These are phyloP conservation scores for Mucor sp. DNA, from an alignment of 371 early-diverging fungal genomes.

Conservation along the genomic window DNA sequence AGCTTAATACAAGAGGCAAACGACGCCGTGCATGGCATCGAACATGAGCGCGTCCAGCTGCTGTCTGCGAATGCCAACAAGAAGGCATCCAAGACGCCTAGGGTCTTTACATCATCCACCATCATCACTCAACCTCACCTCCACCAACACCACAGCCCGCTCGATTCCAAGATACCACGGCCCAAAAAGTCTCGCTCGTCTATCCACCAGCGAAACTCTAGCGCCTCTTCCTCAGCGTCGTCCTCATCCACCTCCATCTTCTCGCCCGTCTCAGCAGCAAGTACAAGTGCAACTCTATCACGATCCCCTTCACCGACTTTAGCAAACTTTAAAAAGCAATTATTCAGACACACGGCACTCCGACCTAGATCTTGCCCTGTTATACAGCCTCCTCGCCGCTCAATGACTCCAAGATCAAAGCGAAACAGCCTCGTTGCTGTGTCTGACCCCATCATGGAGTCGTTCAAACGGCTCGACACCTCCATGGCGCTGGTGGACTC, in stretches of 20 bases:
- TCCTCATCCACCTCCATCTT: slow-evolving; percentile 2
- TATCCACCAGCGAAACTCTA: slow-evolving; percentile 4
- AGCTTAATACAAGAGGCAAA: slow-evolving; percentile 51
- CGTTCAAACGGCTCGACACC: slow-evolving; percentile 42
- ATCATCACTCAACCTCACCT: slow-evolving; percentile 1
- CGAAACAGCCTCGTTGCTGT: not conserved
- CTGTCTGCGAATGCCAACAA: not conserved
- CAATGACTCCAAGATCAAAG: slow-evolving; percentile 3
- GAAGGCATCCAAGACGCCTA: slow-evolving; percentile 11
- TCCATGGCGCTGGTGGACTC: slow-evolving; percentile 52
- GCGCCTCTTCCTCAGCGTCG: not conserved
- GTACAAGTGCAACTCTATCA: slow-evolving; percentile 18
- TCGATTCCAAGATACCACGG: slow-evolving; percentile 32
- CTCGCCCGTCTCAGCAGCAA: slow-evolving; percentile 16
- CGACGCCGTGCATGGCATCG: slow-evolving; percentile 43
- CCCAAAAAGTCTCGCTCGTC: slow-evolving; percentile 14
- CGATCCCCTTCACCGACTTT: slow-evolving; percentile 22
- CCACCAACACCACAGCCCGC: not conserved
- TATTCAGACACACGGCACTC: slow-evolving; percentile 14
- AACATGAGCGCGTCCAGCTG: slow-evolving; percentile 31
- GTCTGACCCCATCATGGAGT: slow-evolving; percentile 35
- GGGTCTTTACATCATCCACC: slow-evolving; percentile 4
- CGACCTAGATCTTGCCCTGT: slow-evolving; percentile 18
- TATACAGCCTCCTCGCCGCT: slow-evolving; percentile 5
- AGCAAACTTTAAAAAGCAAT: slow-evolving; percentile 3